A percentile compares a stretch with the other conserved stretches of the same genome.
These are phyloP conservation scores for Eleusine indica DNA, from an alignment of 176 grass and related monocot species.

Conservation along the genomic window DNA sequence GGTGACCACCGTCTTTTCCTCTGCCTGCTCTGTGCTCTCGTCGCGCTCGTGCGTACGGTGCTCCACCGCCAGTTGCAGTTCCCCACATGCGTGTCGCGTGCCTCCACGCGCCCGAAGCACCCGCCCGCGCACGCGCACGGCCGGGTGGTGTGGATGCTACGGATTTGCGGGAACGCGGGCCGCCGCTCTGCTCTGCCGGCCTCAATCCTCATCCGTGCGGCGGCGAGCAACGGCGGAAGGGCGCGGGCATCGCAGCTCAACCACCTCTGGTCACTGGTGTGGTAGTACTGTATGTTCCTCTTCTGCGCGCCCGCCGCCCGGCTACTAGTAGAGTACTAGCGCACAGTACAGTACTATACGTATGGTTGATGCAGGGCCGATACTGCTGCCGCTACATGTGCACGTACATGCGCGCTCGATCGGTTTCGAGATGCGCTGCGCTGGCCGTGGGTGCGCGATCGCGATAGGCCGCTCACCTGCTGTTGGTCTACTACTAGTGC, in stretches of 20 bases:
- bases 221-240: too few relatives aligned
- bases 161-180: neutral
- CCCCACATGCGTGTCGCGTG: neutral
- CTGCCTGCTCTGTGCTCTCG: neutral
- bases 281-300: too few relatives aligned
- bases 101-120: neutral
- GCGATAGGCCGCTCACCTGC: neutral
- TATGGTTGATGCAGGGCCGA: neutral
- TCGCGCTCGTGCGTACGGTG: neutral
- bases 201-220: too few relatives aligned
- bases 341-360: too few relatives aligned
- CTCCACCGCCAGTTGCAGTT: neutral
- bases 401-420: neutral
- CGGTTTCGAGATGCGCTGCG: neutral
- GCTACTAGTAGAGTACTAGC: too few relatives aligned
- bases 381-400: neutral
- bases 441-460: neutral
- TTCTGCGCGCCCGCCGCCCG: too few relatives aligned
- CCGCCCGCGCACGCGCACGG: neutral
- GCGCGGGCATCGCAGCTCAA: too few relatives aligned
- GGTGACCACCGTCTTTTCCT: slow-evolving; percentile 1
- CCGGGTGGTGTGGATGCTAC: neutral
- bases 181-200: too few relatives aligned
- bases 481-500: neutral
- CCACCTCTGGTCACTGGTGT: too few relatives aligned